A percentile compares a stretch with the other conserved stretches of the same genome.
These are phyloP conservation scores for Tuber umbilicatum DNA, from an alignment of 495 filamentous ascomycete species.

Conservation along the genomic window DNA sequence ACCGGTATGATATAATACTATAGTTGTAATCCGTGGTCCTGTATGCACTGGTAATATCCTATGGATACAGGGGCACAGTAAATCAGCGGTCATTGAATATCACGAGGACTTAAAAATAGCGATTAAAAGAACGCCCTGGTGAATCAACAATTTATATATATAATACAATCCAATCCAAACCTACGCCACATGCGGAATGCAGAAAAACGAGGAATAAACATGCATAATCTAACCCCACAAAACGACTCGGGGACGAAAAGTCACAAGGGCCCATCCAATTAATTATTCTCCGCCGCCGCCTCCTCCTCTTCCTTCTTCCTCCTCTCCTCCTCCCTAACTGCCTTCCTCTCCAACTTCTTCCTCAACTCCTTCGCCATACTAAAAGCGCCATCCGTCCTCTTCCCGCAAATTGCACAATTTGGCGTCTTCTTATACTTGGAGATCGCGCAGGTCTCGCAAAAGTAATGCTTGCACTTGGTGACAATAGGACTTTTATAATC, in stretches of 20 bases:
- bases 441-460: conserved; percentile 84
- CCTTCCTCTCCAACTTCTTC: conserved; percentile 76
- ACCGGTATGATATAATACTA: background rate
- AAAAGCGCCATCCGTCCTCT: conserved; percentile 80
- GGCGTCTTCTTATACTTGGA: conserved; percentile 71
- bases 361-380: conserved; percentile 79
- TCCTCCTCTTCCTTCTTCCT: conserved; percentile 65
- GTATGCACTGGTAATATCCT: background rate
- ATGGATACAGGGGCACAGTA: background rate
- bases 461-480: conserved; percentile 92
- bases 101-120: background rate
- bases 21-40: background rate
- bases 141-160: background rate
- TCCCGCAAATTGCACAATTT: conserved; percentile 75
- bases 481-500: conserved; percentile 75
- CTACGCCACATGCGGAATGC: background rate
- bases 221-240: background rate
- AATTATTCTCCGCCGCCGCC: conserved; percentile 50
- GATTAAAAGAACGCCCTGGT: background rate
- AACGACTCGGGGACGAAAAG: background rate
- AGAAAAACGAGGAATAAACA: background rate
- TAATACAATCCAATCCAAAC: background rate
- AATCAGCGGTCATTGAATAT: background rate
- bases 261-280: conserved; percentile 4
- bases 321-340: conserved; percentile 58